A percentile compares a stretch with the other conserved stretches of the same genome.
Evolutionary conservation across 257 asterid genomes (phyloP).

Genomic region (Thymus mandschuricus): DNA sequence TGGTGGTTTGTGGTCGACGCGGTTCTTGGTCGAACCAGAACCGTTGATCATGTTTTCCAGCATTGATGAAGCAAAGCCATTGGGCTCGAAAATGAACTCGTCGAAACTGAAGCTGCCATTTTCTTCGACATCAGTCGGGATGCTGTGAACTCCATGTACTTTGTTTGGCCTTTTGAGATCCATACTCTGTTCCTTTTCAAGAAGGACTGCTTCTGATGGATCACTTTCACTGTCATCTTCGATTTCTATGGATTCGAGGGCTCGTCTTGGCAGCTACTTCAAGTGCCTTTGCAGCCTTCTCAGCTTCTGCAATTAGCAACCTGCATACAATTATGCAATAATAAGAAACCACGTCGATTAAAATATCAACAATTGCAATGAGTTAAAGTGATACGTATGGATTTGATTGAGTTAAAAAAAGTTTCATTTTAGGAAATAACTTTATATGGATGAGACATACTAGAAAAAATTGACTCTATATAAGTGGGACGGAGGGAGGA

Average conservation of each 20-base stretch:
- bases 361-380: too few species aligned
- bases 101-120: slow-evolving; percentile 31
- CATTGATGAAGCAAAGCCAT: slow-evolving; percentile 32
- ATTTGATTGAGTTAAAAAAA: too few species aligned
- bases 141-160: slow-evolving; percentile 58
- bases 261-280: slow-evolving; percentile 70
- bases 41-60: slow-evolving; percentile 25
- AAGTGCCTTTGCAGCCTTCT: slow-evolving; percentile 86
- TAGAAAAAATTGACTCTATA: too few species aligned
- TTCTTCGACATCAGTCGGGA: slow-evolving; percentile 24
- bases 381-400: too few species aligned
- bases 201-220: slow-evolving; percentile 26
- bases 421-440: too few species aligned
- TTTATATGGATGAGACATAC: too few species aligned
- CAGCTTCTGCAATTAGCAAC: slow-evolving; percentile 88
- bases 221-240: slow-evolving; percentile 43
- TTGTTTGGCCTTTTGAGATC: slow-evolving; percentile 30
- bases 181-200: slow-evolving; percentile 17
- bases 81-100: slow-evolving; percentile 34
- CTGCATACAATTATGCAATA: slow-evolving; percentile 38
- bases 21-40: slow-evolving; percentile 28
- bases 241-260: slow-evolving; percentile 56
- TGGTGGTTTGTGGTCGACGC: slow-evolving; percentile 22
- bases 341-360: not conserved
- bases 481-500: too few species aligned